These are phyloP conservation scores for Colletotrichum orchidophilum DNA, from an alignment of 2,329 filamentous ascomycete species.

Conservation along the genomic window DNA sequence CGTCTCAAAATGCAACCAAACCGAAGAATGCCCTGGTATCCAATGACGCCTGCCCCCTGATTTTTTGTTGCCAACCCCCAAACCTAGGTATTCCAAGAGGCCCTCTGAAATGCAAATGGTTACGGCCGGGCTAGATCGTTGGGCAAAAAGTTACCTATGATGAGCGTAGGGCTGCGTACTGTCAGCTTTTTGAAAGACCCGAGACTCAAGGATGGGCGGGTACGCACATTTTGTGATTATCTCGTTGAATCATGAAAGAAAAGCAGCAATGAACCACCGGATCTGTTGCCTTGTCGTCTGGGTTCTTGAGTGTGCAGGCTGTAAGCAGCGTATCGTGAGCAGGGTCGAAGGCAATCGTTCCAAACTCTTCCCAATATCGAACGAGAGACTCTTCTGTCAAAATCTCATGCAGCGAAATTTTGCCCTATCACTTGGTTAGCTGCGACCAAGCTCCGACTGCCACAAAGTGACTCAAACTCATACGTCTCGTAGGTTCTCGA, in stretches of 20 bases:
- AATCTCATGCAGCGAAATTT: conserved; percentile 94
- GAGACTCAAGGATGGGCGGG: neutral
- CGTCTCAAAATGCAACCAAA: neutral
- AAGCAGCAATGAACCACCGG: conserved; percentile 92
- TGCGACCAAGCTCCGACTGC: conserved; percentile 27
- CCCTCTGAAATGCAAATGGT: conserved; percentile 48
- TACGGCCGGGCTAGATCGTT: conserved; percentile 66
- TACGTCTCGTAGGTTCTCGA: conserved; percentile 90
- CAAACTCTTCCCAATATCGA: conserved; percentile 99
- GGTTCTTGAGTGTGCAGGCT: conserved; percentile 89
- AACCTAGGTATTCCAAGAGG: conserved; percentile 29
- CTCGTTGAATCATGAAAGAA: conserved; percentile 94
- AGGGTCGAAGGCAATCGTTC: conserved; percentile 94
- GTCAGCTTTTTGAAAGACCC: conserved; percentile 43
- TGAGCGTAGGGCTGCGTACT: conserved; percentile 80
- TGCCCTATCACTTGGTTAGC: conserved; percentile 68
- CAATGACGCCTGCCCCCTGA: conserved; percentile 18
- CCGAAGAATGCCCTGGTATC: conserved; percentile 31
- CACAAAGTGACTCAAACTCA: conserved; percentile 48
- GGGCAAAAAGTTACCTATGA: conserved; percentile 96
- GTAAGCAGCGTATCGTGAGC: conserved; percentile 95
- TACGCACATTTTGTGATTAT: conserved; percentile 94
- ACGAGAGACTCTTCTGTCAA: conserved; percentile 94
- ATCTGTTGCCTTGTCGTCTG: conserved; percentile 72
- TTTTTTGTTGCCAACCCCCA: conserved; percentile 3